Evolutionary conservation across 352 stramenopile species (phyloP).

Genomic region (Globisporangium camurandrum): DNA sequence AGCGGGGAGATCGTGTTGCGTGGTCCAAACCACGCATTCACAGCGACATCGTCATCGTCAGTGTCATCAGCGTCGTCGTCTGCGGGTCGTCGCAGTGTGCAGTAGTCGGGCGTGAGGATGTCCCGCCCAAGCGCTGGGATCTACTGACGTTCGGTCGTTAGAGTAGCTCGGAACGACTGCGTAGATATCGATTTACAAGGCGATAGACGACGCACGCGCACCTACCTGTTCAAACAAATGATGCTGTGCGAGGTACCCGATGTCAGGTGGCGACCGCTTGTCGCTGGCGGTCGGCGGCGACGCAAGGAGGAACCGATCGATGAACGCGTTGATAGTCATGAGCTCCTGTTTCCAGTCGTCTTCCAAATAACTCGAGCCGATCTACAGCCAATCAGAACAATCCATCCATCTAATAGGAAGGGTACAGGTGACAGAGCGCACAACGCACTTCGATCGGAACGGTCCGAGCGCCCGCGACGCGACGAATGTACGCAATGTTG

Average conservation of each 20-base stretch:
- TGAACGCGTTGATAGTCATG: constrained; percentile 76
- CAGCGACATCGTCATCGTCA: constrained; percentile 55
- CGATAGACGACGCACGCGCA: neutral
- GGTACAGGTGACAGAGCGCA: neutral
- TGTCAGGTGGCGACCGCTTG: neutral
- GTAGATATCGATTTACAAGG: neutral
- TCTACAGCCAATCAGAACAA: constrained; percentile 16
- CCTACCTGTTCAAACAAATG: constrained; percentile 86
- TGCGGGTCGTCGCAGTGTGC: constrained; percentile 38
- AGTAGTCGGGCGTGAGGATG: constrained; percentile 87
- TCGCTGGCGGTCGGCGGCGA: neutral
- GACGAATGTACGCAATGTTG: constrained; percentile 59
- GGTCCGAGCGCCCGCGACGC: constrained; percentile 60
- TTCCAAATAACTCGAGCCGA: constrained; percentile 73
- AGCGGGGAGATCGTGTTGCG: constrained; percentile 73
- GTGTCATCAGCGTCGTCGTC: constrained; percentile 28
- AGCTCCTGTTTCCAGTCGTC: constrained; percentile 76
- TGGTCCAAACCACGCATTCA: constrained; percentile 87
- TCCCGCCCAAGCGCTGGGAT: constrained; percentile 73
- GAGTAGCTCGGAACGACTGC: neutral
- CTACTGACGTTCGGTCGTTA: constrained; percentile 17
- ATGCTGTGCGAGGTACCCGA: constrained; percentile 85
- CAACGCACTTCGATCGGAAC: constrained; percentile 72
- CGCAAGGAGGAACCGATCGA: constrained; percentile 55
- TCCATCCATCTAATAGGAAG: neutral